phyloP scores from a whole-genome alignment of 495 filamentous ascomycete species.

The Aspergillus homomorphus region DNA sequence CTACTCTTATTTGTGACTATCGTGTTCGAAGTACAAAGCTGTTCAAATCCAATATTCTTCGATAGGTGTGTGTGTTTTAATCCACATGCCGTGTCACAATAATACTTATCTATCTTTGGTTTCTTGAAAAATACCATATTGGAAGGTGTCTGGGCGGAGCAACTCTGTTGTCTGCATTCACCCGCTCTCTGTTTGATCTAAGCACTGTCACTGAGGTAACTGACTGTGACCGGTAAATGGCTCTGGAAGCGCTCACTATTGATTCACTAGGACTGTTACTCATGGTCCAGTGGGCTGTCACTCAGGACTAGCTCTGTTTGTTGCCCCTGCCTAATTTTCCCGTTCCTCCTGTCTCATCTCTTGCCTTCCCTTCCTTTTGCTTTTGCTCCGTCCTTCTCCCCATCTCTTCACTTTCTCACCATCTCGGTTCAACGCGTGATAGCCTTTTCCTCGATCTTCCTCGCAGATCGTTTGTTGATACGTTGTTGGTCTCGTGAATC shows the following conservation, averaged over 20 bases:
- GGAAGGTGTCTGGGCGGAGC: no score
- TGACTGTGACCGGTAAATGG: no score
- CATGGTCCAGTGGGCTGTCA: not conserved
- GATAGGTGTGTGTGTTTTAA: slow-evolving; percentile 11
- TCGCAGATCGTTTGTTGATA: not conserved
- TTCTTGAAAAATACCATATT: no score
- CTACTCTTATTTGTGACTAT: slow-evolving; percentile 10
- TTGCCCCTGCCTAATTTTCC: not conserved
- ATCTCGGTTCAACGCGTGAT: not conserved
- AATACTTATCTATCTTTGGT: not conserved
- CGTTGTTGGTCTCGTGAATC: not conserved
- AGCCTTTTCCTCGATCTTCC: not conserved
- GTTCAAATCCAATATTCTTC: slow-evolving; percentile 15
- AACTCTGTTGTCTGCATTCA: slow-evolving; percentile 9
- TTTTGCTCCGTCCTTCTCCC: not conserved
- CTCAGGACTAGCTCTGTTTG: not conserved
- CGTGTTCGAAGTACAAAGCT: slow-evolving; percentile 12
- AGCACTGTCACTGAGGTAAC: no score
- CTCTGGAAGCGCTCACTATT: no score
- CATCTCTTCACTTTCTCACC: not conserved
- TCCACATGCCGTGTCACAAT: slow-evolving; percentile 8
- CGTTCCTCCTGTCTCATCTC: not conserved
- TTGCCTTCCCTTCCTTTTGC: not conserved
- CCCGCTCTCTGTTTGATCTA: slow-evolving; percentile 11
- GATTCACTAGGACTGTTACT: no score